Conservation (phyloP, 164 flowering plant genomes). For the Buxus sempervirens region DNA sequence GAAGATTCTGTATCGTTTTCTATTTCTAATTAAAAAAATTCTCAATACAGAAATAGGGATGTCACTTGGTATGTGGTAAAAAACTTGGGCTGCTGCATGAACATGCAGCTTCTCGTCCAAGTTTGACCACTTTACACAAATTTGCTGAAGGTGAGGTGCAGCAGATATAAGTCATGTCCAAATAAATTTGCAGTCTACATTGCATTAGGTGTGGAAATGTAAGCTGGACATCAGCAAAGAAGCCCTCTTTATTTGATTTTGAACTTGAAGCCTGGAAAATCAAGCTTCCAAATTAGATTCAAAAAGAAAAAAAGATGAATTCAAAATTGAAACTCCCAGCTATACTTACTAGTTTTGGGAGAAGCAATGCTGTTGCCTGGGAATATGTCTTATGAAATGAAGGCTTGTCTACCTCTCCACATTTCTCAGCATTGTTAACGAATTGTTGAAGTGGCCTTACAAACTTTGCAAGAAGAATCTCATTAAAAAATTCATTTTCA, state of each 20-base stretch:
- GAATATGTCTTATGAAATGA: slow-evolving; percentile 87
- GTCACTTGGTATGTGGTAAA: too few species aligned
- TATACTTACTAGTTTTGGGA: slow-evolving; percentile 69
- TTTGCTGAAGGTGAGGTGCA: too few species aligned
- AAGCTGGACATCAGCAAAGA: slow-evolving; percentile 99
- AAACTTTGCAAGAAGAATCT: slow-evolving; percentile 64
- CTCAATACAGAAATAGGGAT: too few species aligned
- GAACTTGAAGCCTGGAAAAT: slow-evolving; percentile 55
- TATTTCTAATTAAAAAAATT: too few species aligned
- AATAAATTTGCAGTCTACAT: slow-evolving; percentile 92
- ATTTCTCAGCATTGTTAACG: slow-evolving; percentile 84
- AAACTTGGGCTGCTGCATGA: too few species aligned
- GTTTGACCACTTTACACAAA: too few species aligned
- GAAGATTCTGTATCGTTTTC: too few species aligned
- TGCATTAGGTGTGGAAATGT: slow-evolving; percentile 89
- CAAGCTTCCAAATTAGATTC: neutral
- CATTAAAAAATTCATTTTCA: slow-evolving; percentile 71
- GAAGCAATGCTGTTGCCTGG: slow-evolving; percentile 87
- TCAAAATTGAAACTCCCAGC: too few species aligned
- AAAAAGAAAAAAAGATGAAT: slow-evolving; percentile 3
- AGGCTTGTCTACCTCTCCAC: slow-evolving; percentile 69
- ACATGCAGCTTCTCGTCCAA: too few species aligned
- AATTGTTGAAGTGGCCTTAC: slow-evolving; percentile 76
- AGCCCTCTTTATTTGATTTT: slow-evolving; percentile 70
- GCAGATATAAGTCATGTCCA: slow-evolving; percentile 99